Conservation (phyloP, 2,329 filamentous ascomycete genomes). For the Colletotrichum navitas region DNA sequence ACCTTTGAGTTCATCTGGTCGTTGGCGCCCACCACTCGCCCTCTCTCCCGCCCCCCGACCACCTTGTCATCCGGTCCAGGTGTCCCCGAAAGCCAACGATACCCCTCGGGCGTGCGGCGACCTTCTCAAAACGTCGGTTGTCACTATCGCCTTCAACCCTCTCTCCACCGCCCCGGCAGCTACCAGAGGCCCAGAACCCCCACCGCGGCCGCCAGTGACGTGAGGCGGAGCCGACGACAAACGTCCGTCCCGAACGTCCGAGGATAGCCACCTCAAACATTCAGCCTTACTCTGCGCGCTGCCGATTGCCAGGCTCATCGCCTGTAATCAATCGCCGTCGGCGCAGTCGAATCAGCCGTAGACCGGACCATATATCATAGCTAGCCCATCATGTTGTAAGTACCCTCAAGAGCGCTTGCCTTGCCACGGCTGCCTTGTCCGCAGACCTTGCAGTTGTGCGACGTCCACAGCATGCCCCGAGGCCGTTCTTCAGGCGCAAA, state of each 20-base stretch:
- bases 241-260: constrained; percentile 29
- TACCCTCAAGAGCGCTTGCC: constrained; percentile 1
- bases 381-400: constrained; percentile 41
- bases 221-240: constrained; percentile 33
- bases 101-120: constrained; percentile 9
- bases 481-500: background rate
- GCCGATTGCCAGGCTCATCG: background rate
- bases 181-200: constrained; percentile 12
- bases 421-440: background rate
- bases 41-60: constrained; percentile 17
- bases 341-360: constrained; percentile 2
- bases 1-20: constrained; percentile 33
- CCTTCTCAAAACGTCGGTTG: constrained; percentile 23
- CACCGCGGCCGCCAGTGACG: constrained; percentile 33
- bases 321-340: background rate
- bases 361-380: constrained; percentile 10
- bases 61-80: constrained; percentile 24
- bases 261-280: constrained; percentile 15
- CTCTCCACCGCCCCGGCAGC: constrained; percentile 6
- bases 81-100: constrained; percentile 19
- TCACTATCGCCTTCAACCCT: constrained; percentile 5
- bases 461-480: background rate
- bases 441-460: constrained; percentile 5
- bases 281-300: constrained; percentile 2
- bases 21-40: constrained; percentile 14